Base-by-base conservation (phyloP, 306 rosid genomes). In the Vicia faba region DNA sequence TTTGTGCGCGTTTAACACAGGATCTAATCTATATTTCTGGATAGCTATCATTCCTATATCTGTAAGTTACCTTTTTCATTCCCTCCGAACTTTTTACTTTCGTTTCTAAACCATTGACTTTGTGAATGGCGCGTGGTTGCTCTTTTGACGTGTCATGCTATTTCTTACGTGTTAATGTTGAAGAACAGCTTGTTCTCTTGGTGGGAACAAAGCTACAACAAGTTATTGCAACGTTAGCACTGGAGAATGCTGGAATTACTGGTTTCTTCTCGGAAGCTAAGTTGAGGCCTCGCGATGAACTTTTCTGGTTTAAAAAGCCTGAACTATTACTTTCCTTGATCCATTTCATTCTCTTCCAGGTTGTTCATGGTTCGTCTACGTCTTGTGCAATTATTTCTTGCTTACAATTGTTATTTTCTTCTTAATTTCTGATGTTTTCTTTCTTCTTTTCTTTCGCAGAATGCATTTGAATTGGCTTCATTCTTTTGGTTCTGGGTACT, bases 401-500 rank as follows among this genome's bases (percentile, higher is more conserved):
- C 70, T 35, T 2, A 29, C 16, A 49, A 7, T 66, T 50, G 55
- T 53, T 61, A 11, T 69, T 44, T 23, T 66, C 38, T 38, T 50
- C 50, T 40, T 76, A 46, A 58, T 20, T 51, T 71, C 61, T 64
- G 43, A 74, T 46, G 11, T 41, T 33, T 6, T 45, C 20, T 53
- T 58, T 11, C 45, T 63, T 46, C 33, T 33, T 16, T 75, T 60
- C 41, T 19, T 71, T 80, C 74, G 84, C 93, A 92, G 98, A 93
- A 93, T 68, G 99, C 97, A 39, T 93, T 93, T 76, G 99, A 93
- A 68, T 51, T 93, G 85, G 99, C 99, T 58, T 88, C 99, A 4
- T 93, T 90, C 88, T 93, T 93, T 79, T 93, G 99, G 97, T 93
- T 86, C 76, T 93, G 99, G 99, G 99, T 93, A 90, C 67, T 81